phyloP scores from a whole-genome alignment of 169 alveolate genomes.

The Plasmodium relictum region DNA sequence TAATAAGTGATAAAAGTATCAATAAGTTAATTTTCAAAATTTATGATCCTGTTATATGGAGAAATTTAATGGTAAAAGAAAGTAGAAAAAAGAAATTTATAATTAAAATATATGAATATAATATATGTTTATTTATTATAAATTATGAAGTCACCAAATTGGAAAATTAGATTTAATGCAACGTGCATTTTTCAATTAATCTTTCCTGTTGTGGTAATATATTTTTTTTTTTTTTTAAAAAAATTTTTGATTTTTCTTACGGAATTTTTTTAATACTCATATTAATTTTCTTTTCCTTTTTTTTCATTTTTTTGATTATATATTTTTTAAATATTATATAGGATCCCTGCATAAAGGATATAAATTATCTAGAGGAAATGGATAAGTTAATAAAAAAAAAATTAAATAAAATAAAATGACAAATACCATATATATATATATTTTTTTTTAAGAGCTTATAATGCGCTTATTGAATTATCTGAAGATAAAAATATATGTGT shows the following conservation, averaged over 20 bases:
- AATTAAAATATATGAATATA: too few relatives aligned
- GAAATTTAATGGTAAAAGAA: conserved; percentile 53
- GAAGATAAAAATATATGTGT: conserved; percentile 65
- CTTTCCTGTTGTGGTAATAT: conserved; percentile 67
- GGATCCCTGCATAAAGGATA: conserved; percentile 69
- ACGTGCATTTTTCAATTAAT: conserved; percentile 62
- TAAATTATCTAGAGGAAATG: conserved; percentile 42
- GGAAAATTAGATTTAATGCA: conserved; percentile 76
- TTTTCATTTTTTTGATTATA: not conserved
- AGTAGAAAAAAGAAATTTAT: not conserved
- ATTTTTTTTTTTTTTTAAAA: too few relatives aligned
- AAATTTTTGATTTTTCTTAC: not conserved
- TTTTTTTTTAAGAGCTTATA: conserved; percentile 48
- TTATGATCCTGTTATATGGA: conserved; percentile 73
- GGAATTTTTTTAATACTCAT: not conserved
- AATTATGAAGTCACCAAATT: conserved; percentile 56
- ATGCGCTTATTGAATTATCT: conserved; percentile 46
- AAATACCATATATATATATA: not conserved
- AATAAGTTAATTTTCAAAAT: conserved; percentile 58
- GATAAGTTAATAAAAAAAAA: conserved; percentile 36
- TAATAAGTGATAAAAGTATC: conserved; percentile 44
- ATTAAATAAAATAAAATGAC: not conserved
- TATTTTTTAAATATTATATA: not conserved
- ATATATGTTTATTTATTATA: not conserved
- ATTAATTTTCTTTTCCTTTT: not conserved